A percentile compares a stretch with the other conserved stretches of the same genome.
phyloP scores from a whole-genome alignment of 805 yeast genomes.

The Cyberlindnera veronae region DNA sequence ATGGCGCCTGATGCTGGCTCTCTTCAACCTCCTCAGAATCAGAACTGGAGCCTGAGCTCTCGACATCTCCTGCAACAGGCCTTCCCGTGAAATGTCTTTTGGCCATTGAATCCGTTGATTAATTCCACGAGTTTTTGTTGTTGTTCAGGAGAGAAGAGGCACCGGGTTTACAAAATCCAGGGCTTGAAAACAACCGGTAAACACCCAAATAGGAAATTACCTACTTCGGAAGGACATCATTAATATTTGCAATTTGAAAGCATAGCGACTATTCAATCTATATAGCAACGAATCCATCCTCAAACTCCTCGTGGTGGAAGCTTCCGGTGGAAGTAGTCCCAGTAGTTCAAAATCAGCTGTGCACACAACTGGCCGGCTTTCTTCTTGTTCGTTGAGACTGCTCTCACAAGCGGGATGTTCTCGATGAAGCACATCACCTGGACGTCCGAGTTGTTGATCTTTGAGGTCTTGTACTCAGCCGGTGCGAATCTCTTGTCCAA shows the following conservation, averaged over 20 bases:
- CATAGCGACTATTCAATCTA: no score
- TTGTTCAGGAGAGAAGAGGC: no score
- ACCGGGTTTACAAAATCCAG: no score
- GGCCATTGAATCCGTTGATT: no score
- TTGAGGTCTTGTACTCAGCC: conserved; percentile 21
- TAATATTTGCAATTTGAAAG: no score
- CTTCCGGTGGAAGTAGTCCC: conserved; percentile 6
- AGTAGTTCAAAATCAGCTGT: conserved; percentile 14
- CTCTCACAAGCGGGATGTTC: conserved; percentile 14
- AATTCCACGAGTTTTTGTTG: no score
- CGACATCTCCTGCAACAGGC: conserved; percentile 6
- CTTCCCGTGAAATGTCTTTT: conserved; percentile 19
- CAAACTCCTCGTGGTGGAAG: conserved; percentile 1
- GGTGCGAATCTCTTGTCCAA: conserved; percentile 8
- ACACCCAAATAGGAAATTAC: no score
- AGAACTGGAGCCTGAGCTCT: conserved; percentile 3
- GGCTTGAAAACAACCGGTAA: no score
- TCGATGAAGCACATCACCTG: conserved; percentile 18
- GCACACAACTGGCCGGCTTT: conserved; percentile 25
- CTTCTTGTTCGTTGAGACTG: conserved; percentile 20
- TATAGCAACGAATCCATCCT: no score
- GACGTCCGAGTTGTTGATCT: conserved; percentile 17
- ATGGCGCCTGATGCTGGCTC: no score
- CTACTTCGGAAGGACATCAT: no score
- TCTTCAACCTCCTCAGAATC: conserved; percentile 9